phyloP scores from a whole-genome alignment of 2,329 filamentous ascomycete genomes.

The Stagonosporopsis rhizophila region DNA sequence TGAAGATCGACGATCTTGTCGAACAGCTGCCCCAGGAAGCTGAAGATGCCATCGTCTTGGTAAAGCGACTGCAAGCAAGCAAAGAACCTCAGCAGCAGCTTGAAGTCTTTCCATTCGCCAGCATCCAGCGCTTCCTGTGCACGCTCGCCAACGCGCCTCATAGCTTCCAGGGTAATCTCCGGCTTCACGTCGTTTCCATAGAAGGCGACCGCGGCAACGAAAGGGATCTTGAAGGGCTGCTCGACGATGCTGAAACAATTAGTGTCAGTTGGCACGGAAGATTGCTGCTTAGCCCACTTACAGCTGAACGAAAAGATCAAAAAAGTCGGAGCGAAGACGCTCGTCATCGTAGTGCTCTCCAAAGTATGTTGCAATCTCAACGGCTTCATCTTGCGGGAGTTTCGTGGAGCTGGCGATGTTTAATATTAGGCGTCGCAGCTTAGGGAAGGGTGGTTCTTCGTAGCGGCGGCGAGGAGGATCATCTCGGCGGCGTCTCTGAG shows the following conservation, averaged over 20 bases:
- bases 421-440: conserved; percentile 44
- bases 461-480: conserved; percentile 43
- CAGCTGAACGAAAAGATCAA: conserved; percentile 78
- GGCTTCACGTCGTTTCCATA: conserved; percentile 79
- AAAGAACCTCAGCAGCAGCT: conserved; percentile 87
- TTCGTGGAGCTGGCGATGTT: conserved; percentile 49
- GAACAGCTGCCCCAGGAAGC: conserved; percentile 88
- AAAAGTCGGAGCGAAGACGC: conserved; percentile 75
- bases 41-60: conserved; percentile 84
- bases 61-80: conserved; percentile 83
- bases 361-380: conserved; percentile 65
- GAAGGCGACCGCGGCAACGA: conserved; percentile 83
- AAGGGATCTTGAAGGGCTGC: conserved; percentile 97
- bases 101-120: conserved; percentile 89
- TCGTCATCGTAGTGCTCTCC: conserved; percentile 80
- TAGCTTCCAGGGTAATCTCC: conserved; percentile 74
- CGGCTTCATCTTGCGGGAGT: conserved; percentile 47
- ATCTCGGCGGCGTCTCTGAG: conserved; percentile 42
- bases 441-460: conserved; percentile 45
- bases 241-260: conserved; percentile 68
- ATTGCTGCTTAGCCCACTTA: conserved; percentile 48
- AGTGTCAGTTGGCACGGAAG: conserved; percentile 12
- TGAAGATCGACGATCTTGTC: conserved; percentile 89
- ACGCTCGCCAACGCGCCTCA: conserved; percentile 67
- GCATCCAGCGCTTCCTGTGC: conserved; percentile 71